phyloP scores from a whole-genome alignment of 2,329 filamentous ascomycete species.

The Fusarium fujikuroi region DNA sequence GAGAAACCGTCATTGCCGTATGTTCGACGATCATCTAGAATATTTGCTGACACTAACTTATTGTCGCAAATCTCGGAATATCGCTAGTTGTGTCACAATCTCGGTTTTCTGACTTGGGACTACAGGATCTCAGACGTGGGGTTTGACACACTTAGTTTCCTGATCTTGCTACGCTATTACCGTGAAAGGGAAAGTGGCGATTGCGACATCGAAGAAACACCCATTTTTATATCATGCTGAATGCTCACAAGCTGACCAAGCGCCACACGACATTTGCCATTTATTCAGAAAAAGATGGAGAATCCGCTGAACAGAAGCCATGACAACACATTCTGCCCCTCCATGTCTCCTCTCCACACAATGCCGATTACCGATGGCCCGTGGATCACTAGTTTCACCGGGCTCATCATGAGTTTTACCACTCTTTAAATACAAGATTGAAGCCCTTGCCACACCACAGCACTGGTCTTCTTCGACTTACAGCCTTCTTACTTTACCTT shows the following conservation, averaged over 20 bases:
- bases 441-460: background rate
- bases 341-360: conserved; percentile 1
- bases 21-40: background rate
- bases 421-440: conserved; percentile 4
- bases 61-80: background rate
- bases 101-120: background rate
- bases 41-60: background rate
- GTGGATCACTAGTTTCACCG: background rate
- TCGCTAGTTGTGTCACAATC: background rate
- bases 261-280: conserved; percentile 28
- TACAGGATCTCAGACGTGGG: conserved; percentile 12
- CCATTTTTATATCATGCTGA: conserved; percentile 24
- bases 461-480: background rate
- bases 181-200: conserved; percentile 39
- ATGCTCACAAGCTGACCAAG: conserved; percentile 25
- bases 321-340: conserved; percentile 27
- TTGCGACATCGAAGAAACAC: conserved; percentile 41
- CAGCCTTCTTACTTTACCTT: background rate
- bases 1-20: background rate
- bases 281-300: conserved; percentile 25
- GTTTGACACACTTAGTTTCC: conserved; percentile 17
- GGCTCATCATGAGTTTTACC: background rate
- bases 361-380: conserved; percentile 34
- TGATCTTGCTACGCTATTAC: conserved; percentile 31
- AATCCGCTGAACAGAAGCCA: conserved; percentile 4